Percentiles rank a stretch among this genome's conserved stretches.
Evolutionary conservation across 2,329 filamentous ascomycete genomes (phyloP).

Genomic region (Claviceps cyperi): DNA sequence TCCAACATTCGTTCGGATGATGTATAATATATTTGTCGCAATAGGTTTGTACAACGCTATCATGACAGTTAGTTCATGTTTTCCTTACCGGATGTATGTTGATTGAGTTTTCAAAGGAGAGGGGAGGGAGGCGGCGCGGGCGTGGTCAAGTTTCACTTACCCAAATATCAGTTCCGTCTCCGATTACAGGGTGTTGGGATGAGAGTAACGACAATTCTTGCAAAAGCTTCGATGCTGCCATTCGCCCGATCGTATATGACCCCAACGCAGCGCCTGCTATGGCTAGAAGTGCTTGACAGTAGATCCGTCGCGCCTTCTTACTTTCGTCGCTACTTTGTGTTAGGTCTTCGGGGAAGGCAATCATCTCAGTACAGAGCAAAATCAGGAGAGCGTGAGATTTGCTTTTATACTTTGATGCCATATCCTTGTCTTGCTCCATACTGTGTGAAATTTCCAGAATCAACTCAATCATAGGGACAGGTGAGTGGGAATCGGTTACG

Average conservation of each 20-base stretch:
- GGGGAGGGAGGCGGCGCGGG: no score
- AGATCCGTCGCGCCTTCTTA: slow-evolving; percentile 17
- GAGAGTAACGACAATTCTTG: slow-evolving; percentile 25
- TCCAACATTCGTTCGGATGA: slow-evolving; percentile 10
- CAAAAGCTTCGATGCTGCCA: slow-evolving; percentile 28
- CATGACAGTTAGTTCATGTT: neutral
- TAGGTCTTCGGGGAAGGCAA: slow-evolving; percentile 18
- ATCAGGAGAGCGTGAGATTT: slow-evolving; percentile 26
- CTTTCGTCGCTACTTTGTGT: slow-evolving; percentile 14
- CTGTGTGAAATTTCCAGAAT: slow-evolving; percentile 20
- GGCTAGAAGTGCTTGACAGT: slow-evolving; percentile 24
- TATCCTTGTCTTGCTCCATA: slow-evolving; percentile 7
- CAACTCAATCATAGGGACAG: slow-evolving; percentile 23
- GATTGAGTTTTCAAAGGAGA: no score
- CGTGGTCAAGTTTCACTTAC: slow-evolving; percentile 14
- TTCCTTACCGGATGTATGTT: no score
- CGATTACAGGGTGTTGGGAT: slow-evolving; percentile 16
- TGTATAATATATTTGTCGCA: slow-evolving; percentile 14
- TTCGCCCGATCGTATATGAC: slow-evolving; percentile 20
- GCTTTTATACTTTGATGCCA: slow-evolving; percentile 12
- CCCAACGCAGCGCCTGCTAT: slow-evolving; percentile 23
- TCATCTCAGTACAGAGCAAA: slow-evolving; percentile 27
- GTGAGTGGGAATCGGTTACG: slow-evolving; percentile 14
- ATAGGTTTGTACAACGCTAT: slow-evolving; percentile 17
- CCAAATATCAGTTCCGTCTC: slow-evolving; percentile 26